Conservation (phyloP, 345 rosid species). For the Eucalyptus polyanthemos region DNA sequence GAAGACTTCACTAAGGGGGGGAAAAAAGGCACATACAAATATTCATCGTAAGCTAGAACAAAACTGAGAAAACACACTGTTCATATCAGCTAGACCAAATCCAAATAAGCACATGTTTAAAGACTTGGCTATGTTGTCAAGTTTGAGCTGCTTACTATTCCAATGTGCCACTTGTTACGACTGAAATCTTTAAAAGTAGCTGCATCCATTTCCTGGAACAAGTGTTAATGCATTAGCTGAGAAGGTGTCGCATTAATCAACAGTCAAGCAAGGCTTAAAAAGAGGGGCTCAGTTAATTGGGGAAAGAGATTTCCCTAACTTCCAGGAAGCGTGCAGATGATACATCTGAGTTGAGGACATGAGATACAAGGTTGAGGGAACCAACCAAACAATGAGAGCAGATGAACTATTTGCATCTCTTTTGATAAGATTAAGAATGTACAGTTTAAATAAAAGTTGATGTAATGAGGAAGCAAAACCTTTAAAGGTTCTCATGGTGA, state of each 20-base stretch:
- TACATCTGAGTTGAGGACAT: neutral
- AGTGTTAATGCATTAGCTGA: neutral
- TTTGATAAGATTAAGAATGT: neutral
- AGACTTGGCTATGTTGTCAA: neutral
- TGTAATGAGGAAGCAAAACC: neutral
- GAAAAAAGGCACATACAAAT: neutral
- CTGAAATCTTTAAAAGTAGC: constrained; percentile 60
- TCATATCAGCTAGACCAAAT: neutral
- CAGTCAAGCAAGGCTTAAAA: neutral
- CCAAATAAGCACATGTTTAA: neutral
- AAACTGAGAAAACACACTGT: neutral
- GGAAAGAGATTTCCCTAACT: neutral
- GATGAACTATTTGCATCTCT: neutral
- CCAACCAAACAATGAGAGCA: neutral
- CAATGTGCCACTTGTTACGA: constrained; percentile 75
- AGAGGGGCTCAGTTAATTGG: neutral
- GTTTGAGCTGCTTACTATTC: constrained; percentile 45
- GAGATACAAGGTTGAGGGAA: neutral
- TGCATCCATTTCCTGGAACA: constrained; percentile 82
- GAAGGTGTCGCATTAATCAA: neutral
- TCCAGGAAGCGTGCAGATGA: neutral
- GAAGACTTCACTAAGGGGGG: no score
- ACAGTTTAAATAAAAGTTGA: neutral
- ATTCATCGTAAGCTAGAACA: neutral
- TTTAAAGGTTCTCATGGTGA: neutral